phyloP scores from a whole-genome alignment of 306 rosid genomes.

The Oemleria cerasiformis region DNA sequence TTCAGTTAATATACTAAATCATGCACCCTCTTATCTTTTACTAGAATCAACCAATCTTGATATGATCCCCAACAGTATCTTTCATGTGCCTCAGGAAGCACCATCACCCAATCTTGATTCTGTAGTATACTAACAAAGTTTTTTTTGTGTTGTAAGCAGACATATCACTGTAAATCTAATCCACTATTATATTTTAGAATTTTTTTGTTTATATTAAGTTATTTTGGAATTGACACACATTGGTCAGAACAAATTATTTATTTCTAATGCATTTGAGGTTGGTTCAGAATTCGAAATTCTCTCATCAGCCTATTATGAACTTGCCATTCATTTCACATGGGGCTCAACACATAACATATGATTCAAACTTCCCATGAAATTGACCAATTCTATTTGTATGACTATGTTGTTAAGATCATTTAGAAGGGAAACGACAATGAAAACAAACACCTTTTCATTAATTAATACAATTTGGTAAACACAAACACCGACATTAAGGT shows the following conservation, averaged over 20 bases:
- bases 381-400: neutral
- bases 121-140: too few relatives aligned
- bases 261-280: too few relatives aligned
- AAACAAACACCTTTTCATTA: neutral
- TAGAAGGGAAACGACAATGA: neutral
- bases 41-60: constrained; percentile 58
- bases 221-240: too few relatives aligned
- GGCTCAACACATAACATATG: neutral
- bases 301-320: neutral
- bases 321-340: neutral
- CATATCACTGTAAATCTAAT: too few relatives aligned
- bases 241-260: too few relatives aligned
- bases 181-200: too few relatives aligned
- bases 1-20: too few relatives aligned
- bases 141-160: too few relatives aligned
- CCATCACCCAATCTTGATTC: constrained; percentile 43
- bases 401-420: constrained; percentile 9
- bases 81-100: constrained; percentile 38
- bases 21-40: too few relatives aligned
- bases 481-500: neutral
- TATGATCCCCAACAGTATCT: constrained; percentile 66
- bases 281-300: too few relatives aligned
- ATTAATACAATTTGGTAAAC: neutral
- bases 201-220: too few relatives aligned
- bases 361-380: neutral